Evolutionary conservation across 805 yeast species (phyloP), one percentile per base, ranked within the genome.

Genomic region (Pichia membranifaciens): DNA sequence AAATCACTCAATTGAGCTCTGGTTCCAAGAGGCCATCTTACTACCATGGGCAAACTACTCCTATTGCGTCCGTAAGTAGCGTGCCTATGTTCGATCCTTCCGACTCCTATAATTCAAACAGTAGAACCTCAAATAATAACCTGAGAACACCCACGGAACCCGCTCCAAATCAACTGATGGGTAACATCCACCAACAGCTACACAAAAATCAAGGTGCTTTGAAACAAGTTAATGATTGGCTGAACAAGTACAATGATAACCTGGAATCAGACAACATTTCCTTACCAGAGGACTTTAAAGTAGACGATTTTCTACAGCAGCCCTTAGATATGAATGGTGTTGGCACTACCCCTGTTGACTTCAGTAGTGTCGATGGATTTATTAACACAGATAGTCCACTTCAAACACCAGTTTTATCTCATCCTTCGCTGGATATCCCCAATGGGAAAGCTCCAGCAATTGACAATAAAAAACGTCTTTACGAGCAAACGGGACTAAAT

Each of bases 211-310:
- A 79, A 12, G 73, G 70, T 51, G 71, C 79, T 3, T 68, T 78
- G 45, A 76, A 69, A 58, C 81, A 76, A 56, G 78, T 75, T 1
- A 78, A 75, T 57, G 81, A 78, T 50, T 76, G 81, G 81, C 69
- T 76, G 41, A 74, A 33, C 18, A 53, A 45, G 38, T 41, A 39
- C 45, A 38, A 29, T 36, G 62, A 57, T 22, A 55, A 54, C 3
- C 12, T 45, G 10, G 50, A 45, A 40, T 33, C 44, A 17, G 53
- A 47, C 21, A 38, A 31, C 32, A 43, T 46, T 23, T 36, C 60
- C 18, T 16, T 36, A 8, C 31, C 41, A 35, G 70, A 66, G 36
- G 70, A 65, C 16, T 59, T 69, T 48, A 55, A 58, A 37, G 66
- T 65, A 43, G 68, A 68, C 23, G 66, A 65, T 29, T 64, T 62